These are phyloP conservation scores for Juglanconis sp. DNA, from an alignment of 2,329 filamentous ascomycete genomes.

Conservation along the genomic window DNA sequence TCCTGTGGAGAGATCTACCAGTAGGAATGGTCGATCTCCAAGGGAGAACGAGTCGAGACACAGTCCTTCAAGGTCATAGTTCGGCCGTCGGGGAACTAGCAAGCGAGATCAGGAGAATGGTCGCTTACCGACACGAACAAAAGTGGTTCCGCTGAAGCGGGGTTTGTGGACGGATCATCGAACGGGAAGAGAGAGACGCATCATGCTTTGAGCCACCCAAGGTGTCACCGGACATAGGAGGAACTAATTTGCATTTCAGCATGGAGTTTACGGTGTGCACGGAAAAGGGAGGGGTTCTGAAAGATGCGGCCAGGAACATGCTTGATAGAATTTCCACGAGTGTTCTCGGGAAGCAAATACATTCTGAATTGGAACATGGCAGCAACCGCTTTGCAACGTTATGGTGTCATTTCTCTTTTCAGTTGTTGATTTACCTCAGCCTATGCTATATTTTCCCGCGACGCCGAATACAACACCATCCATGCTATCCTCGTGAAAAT, in stretches of 20 bases:
- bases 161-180: neutral
- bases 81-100: neutral
- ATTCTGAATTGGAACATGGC: too few relatives aligned
- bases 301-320: too few relatives aligned
- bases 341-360: neutral
- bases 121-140: neutral
- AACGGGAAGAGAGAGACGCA: neutral
- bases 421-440: too few relatives aligned
- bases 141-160: neutral
- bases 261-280: neutral
- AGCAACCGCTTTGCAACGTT: too few relatives aligned
- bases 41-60: neutral
- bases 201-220: neutral
- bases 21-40: slow-evolving; percentile 27
- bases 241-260: neutral
- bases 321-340: too few relatives aligned
- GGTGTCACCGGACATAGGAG: neutral
- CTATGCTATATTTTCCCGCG: neutral
- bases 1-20: slow-evolving; percentile 85
- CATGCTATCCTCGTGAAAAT: too few relatives aligned
- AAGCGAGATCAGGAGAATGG: neutral
- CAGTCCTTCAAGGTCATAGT: neutral
- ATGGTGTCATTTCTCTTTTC: too few relatives aligned
- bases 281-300: neutral
- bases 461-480: neutral